Evolutionary conservation across 2,329 filamentous ascomycete genomes (phyloP), one percentile per base, ranked within the genome.

Genomic region (Septoria linicola): DNA sequence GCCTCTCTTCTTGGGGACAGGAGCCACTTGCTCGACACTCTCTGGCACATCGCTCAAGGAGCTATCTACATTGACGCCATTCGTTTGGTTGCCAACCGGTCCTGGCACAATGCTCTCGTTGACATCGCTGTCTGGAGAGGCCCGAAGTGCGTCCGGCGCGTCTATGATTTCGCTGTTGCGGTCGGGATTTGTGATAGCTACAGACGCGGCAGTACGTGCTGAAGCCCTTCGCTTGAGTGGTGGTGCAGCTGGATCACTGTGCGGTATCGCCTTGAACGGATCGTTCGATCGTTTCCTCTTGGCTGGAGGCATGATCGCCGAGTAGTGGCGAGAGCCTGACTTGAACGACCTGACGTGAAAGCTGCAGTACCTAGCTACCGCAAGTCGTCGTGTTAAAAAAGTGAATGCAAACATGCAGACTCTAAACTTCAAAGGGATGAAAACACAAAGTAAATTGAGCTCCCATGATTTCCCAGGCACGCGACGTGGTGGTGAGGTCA

Each of bases 41-140:
- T 68, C 68, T 11, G 67, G 66, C 17, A 65, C 63, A 40, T 72
- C 67, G 16, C 67, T 70, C 25, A 71, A 42, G 11, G 66, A 62
- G 34, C 66, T 68, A 6, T 69, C 68, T 4, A 55, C 55, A 46
- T 42, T 44, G 5, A 31, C 25, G 14, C 34, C 44, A 14, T 43
- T 48, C 16, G 55, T 44, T 35, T 65, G 62, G 7, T 48, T 42
- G 34, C 65, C 61, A n/a, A 64, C 45, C 3, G 40, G 42, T 1
- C 54, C 60, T 47, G 66, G 64, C 2, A 62, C 60, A 27, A 70
- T 59, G 1, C 61, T 57, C 40, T 60, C 57, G 25, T 68, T 64
- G 10, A 68, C 59, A 21, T 64, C 69, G 53, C 66, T 66, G 53
- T 76, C 73, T 13, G 73, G 73, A 42, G 73, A 76, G 32, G 73